Conservation (phyloP, 805 yeast species). For the Cyberlindnera samutprakarnensis region DNA sequence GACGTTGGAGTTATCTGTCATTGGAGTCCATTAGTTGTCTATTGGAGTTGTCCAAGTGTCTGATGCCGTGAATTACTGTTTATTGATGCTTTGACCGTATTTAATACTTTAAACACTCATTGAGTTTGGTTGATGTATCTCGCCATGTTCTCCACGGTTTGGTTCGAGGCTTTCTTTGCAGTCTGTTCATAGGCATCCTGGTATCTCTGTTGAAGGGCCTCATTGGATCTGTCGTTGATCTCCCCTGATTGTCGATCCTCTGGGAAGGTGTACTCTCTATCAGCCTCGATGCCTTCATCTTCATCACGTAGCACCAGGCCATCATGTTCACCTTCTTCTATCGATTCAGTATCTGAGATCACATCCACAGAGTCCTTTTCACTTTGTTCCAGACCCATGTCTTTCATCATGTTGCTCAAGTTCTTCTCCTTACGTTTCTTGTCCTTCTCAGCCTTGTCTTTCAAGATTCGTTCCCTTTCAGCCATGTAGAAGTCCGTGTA, state of each 20-base stretch:
- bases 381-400: slow-evolving; percentile 58
- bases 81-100: neutral
- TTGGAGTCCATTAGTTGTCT: slow-evolving; percentile 55
- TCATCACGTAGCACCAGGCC: slow-evolving; percentile 34
- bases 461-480: slow-evolving; percentile 76
- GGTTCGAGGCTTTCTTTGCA: slow-evolving; percentile 52
- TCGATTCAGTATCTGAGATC: slow-evolving; percentile 44
- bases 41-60: neutral
- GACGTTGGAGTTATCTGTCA: slow-evolving; percentile 89
- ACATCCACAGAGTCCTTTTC: slow-evolving; percentile 37
- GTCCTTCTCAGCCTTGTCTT: slow-evolving; percentile 72
- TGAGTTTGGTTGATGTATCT: slow-evolving; percentile 43
- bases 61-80: neutral
- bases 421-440: slow-evolving; percentile 64
- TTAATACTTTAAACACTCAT: neutral
- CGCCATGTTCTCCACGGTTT: slow-evolving; percentile 69
- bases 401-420: slow-evolving; percentile 72
- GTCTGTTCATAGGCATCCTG: slow-evolving; percentile 62
- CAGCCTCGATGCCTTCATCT: slow-evolving; percentile 35
- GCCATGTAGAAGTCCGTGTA: slow-evolving; percentile 74
- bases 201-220: slow-evolving; percentile 57
- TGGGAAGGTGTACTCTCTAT: slow-evolving; percentile 66
- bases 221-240: slow-evolving; percentile 32
- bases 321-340: slow-evolving; percentile 36
- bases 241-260: slow-evolving; percentile 57